Base-by-base conservation (phyloP, 805 yeast genomes). In the Komagataella phaffii region DNA sequence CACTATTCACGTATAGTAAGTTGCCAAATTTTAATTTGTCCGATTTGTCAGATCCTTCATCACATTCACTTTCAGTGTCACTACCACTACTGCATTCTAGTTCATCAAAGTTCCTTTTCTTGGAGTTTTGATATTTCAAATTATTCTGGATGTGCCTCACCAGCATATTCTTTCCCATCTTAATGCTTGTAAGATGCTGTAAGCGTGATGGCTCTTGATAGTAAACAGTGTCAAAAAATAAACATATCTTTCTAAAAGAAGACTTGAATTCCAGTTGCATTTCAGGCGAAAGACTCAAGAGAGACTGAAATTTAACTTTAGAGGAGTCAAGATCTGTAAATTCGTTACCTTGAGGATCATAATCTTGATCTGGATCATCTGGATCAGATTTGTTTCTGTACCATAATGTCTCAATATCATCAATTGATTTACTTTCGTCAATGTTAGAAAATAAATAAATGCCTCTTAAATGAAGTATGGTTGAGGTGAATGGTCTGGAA, bases 131-230 rank as follows among this genome's bases (percentile, higher is more conserved):
- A 30, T 30, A 30, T 30, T 30, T 30, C 5, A 30, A 3, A 14
- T 30, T 14, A 8, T 30, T 30, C 12, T 30, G 40, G 5, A 30
- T 30, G 3, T 30, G 40, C n/a, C 14, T 30, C 40, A 30, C 10
- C 10, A 30, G 14, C 40, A 30, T 30, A 14, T 30, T 30, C 40
- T 30, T 30, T 14, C 40, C 40, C n/a, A 30, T 10, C 12, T 10
- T 30, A 14, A 52, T 40, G 53, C 60, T 49, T 49, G 53, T 18
- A 44, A 21, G 23, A 53, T 53, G 36, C 7, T 46, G 40, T 12
- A 47, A 5, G 24, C 48, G 10, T 10, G 40, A 30, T 7, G 40
- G 40, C 12, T 30, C 40, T 14, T 30, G 40, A 30, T 30, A 14
- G 21, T 45, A 19, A 40, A 24, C 18, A 19, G 30, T 47, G 43